A percentile compares a stretch with the other conserved stretches of the same genome.
These are phyloP conservation scores for Backusella sp. DNA, from an alignment of 192 early-diverging fungal genomes.

Conservation along the genomic window DNA sequence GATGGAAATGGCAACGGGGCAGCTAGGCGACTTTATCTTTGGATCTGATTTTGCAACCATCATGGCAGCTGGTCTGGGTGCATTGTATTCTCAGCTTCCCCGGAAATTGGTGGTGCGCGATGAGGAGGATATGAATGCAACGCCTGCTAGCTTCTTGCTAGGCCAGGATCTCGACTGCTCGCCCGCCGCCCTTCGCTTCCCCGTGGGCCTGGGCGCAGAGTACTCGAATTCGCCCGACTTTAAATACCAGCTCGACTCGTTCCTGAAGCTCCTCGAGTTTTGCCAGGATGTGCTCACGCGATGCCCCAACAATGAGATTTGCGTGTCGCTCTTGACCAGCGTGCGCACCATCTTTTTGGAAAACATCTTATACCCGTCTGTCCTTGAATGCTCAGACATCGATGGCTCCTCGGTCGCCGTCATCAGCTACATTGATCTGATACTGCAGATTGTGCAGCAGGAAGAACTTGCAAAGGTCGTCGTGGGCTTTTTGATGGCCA, in stretches of 20 bases:
- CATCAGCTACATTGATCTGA: conserved; percentile 85
- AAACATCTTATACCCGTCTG: conserved; percentile 82
- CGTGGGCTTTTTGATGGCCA: conserved; percentile 76
- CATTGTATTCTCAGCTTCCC: conserved; percentile 88
- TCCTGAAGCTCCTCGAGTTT: conserved; percentile 68
- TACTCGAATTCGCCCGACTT: conserved; percentile 61
- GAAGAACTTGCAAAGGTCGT: conserved; percentile 73
- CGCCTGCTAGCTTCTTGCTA: conserved; percentile 29
- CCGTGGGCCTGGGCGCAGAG: conserved; percentile 46
- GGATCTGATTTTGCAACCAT: conserved; percentile 82
- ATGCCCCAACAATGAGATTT: conserved; percentile 69
- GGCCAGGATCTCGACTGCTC: conserved; percentile 28
- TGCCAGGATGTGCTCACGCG: conserved; percentile 69
- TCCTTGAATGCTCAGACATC: conserved; percentile 85
- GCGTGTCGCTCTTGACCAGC: conserved; percentile 55
- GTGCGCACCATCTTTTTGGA: conserved; percentile 81
- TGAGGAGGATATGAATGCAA: conserved; percentile 33
- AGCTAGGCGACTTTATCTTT: conserved; percentile 79
- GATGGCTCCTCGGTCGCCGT: conserved; percentile 89
- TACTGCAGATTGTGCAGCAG: conserved; percentile 73
- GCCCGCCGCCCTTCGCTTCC: conserved; percentile 25
- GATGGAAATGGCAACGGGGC: conserved; percentile 75
- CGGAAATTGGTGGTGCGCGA: conserved; percentile 63
- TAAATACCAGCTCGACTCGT: conserved; percentile 63
- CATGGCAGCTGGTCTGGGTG: conserved; percentile 82